Base-by-base conservation (phyloP, 1,139 yeast species). In the Suhomyces anneliseae region DNA sequence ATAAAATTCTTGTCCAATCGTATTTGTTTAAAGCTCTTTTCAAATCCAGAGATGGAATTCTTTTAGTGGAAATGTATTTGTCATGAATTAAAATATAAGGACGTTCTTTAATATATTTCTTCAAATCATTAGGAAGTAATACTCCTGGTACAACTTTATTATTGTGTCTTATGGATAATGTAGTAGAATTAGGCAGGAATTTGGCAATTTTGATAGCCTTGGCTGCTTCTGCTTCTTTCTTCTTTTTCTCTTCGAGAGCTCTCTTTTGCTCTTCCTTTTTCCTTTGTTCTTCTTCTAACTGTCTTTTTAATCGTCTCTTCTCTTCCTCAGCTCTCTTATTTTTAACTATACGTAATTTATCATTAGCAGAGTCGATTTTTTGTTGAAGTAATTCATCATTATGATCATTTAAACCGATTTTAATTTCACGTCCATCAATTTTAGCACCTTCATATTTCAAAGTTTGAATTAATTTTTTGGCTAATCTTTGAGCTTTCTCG, bases 1-100 rank as follows among this genome's bases (percentile, higher is more conserved):
- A 74, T 42, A 86, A 60, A 2, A 88, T 79, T 49, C 88, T 70
- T 0, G 82, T 78, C 85, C 90, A 85, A 47, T 78, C 81, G 56
- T 86, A 85, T 47, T 68, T 78, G 19, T 70, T 74, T 36, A 85
- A 67, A 8, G 70, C 68, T 33, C 76, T 71, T 55, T 83, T 80
- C 41, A 85, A 62, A 52, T 83, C 88, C 46, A 72, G 76, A 0
- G 83, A 70, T 10, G 78, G 69, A 1, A 83, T 73, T 47, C 72
- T 69, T 42, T 72, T 70, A 0, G 82, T 72, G 1, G 87, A 78
- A 6, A 83, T 75, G 52, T 75, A 74, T 53, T 74, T 75, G 53
- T 81, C 82, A 27, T 77, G 72, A 35, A 86, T 79, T 49, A 79
- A 67, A 32, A 85, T 68, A 54, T 73, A 85, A 0, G 90, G 85